Conservation (phyloP, 495 filamentous ascomycete species). For the Penicillium canescens region DNA sequence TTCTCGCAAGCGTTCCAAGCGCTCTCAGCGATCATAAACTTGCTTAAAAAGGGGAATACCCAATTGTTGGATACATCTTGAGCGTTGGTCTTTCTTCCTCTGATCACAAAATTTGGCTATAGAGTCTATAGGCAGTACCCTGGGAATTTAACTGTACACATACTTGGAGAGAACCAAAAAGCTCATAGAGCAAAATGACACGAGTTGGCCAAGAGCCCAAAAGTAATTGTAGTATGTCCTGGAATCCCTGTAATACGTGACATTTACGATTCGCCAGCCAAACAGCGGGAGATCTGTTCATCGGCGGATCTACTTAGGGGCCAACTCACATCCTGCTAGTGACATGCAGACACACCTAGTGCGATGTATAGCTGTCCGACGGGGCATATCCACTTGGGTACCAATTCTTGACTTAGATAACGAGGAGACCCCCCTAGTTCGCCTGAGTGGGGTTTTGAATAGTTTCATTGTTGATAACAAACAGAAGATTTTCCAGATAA, state of each 20-base stretch:
- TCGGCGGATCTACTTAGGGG: not conserved
- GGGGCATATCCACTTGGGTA: conserved; percentile 8
- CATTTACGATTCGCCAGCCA: not conserved
- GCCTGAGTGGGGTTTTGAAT: not conserved
- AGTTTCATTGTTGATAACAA: conserved; percentile 1
- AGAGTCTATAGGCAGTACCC: not conserved
- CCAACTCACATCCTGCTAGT: not conserved
- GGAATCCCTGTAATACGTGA: not conserved
- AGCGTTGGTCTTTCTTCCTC: not conserved
- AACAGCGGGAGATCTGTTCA: not conserved
- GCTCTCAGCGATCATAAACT: conserved; percentile 35
- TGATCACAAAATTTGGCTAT: conserved; percentile 4
- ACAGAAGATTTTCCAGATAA: conserved; percentile 5
- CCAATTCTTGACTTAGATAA: conserved; percentile 18
- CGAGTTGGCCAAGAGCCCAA: too few species aligned
- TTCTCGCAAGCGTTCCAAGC: conserved; percentile 33
- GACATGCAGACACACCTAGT: conserved; percentile 1
- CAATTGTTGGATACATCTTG: not conserved
- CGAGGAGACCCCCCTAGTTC: not conserved
- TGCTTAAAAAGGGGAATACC: not conserved
- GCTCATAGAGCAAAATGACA: not conserved
- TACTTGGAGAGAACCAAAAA: not conserved
- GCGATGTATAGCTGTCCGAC: not conserved
- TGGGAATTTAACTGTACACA: conserved; percentile 9
- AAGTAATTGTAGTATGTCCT: too few species aligned